Base-by-base conservation (phyloP, 2,329 filamentous ascomycete genomes). In the Epichloe bromicola region DNA sequence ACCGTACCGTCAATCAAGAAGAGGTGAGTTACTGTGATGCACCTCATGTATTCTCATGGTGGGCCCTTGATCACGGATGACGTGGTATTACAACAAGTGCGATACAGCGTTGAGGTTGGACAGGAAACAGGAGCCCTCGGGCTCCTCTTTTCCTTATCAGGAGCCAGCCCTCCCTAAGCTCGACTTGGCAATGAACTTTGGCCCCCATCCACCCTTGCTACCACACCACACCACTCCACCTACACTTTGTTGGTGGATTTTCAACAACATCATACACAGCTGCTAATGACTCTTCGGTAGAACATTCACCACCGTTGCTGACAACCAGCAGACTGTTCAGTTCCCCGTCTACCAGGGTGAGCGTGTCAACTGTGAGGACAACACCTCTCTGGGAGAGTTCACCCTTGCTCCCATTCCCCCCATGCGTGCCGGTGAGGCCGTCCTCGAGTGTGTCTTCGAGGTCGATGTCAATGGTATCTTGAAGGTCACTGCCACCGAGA, bases 381-480 rank as follows among this genome's bases (percentile, higher is more conserved):
- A 98, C 80, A 97, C 91, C 58, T 95, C 87, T 26, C 81, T 97
- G 52, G 93, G 93, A 70, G 93, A 97, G 74, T 98, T 97, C 74
- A 96, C 91, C 54, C 78, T 98, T 56, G 86, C 89, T 61, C 93
- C 91, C 44, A 84, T 84, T 58, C 80, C 91, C 72, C 72, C 90
- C 76, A 73, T 96, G 88, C 85, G 84, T 65, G 91, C 93, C 65
- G 91, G 93, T 70, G 93, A 98, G 69, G 87, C 93, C 61, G 90
- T 95, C 59, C 86, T 98, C 44, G 93, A 98, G 76, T 87, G 91
- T 62, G 89, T 97, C 70, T 97, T 98, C 74, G 93, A 98, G 78
- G 93, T 98, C 67, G 93, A 98, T 63, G 93, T 96, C 80, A 98
- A 98, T 79, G 93, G 93, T 85, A 95, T 96, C 70, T 85, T 98